phyloP scores from a whole-genome alignment of 106 monocot genomes.

The Iris macrosiphon region DNA sequence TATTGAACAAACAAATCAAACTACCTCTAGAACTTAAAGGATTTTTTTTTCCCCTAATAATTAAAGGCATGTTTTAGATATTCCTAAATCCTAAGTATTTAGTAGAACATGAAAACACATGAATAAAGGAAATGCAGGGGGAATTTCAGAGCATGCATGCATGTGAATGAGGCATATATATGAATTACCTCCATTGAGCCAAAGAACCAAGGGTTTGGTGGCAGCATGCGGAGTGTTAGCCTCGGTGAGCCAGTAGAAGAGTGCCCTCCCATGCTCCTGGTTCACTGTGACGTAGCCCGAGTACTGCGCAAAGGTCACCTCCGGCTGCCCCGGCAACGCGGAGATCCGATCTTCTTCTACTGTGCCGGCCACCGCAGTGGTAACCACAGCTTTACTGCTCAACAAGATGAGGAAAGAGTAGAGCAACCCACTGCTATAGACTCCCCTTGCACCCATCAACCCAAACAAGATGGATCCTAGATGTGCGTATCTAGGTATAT shows the following conservation, averaged over 20 bases:
- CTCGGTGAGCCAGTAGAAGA: constrained; percentile 96
- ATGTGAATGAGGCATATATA: no score
- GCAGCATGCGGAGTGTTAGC: constrained; percentile 38
- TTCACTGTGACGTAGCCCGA: constrained; percentile 88
- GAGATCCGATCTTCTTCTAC: constrained; percentile 32
- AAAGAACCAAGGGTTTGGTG: constrained; percentile 77
- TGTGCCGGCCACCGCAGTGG: background rate
- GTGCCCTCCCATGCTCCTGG: constrained; percentile 62
- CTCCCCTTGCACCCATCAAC: no score
- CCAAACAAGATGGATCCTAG: no score
- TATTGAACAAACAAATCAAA: no score
- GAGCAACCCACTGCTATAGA: no score
- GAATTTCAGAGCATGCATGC: no score
- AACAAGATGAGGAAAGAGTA: background rate
- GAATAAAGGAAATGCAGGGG: background rate
- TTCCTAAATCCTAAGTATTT: no score
- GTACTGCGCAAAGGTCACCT: constrained; percentile 66
- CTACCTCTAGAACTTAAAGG: no score
- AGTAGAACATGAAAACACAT: no score
- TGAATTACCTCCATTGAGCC: constrained; percentile 96
- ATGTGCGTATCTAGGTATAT: no score
- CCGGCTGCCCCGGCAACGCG: constrained; percentile 70
- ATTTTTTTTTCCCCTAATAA: no score
- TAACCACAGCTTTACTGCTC: background rate
- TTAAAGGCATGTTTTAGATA: no score